Evolutionary conservation across 306 rosid species (phyloP).

Genomic region (Luffa aegyptiaca): DNA sequence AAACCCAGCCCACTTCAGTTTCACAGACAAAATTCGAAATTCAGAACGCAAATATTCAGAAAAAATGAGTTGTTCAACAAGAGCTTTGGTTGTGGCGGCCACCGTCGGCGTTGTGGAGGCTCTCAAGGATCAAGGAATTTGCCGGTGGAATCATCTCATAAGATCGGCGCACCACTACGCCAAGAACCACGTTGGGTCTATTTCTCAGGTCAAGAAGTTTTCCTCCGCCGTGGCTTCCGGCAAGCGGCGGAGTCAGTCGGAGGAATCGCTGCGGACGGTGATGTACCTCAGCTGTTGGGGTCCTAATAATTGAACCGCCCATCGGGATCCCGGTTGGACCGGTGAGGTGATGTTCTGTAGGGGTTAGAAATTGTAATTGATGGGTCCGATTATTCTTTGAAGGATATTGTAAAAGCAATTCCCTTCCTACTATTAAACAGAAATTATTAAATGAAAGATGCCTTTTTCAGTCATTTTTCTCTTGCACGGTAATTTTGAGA

Average conservation of each 20-base stretch:
- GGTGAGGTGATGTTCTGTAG: background rate
- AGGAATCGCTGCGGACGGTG: constrained; percentile 24
- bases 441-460: too few species aligned
- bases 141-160: constrained; percentile 24
- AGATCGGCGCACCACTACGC: constrained; percentile 14
- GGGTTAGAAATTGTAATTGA: too few species aligned
- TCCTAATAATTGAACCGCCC: constrained; percentile 13
- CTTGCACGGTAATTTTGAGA: too few species aligned
- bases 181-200: constrained; percentile 11
- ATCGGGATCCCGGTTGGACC: background rate
- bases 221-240: constrained; percentile 3
- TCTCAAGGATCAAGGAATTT: constrained; percentile 24
- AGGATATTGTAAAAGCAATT: too few species aligned
- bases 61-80: constrained; percentile 14
- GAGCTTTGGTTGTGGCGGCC: constrained; percentile 17
- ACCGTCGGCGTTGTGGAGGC: constrained; percentile 31
- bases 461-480: too few species aligned
- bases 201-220: constrained; percentile 15
- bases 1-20: background rate
- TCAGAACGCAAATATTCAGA: background rate
- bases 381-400: too few species aligned
- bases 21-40: background rate
- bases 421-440: too few species aligned
- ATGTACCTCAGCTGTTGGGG: constrained; percentile 34
- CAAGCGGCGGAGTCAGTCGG: background rate